These are phyloP conservation scores for Pouteria glomerata DNA, from an alignment of 148 eudicot species.

Conservation along the genomic window DNA sequence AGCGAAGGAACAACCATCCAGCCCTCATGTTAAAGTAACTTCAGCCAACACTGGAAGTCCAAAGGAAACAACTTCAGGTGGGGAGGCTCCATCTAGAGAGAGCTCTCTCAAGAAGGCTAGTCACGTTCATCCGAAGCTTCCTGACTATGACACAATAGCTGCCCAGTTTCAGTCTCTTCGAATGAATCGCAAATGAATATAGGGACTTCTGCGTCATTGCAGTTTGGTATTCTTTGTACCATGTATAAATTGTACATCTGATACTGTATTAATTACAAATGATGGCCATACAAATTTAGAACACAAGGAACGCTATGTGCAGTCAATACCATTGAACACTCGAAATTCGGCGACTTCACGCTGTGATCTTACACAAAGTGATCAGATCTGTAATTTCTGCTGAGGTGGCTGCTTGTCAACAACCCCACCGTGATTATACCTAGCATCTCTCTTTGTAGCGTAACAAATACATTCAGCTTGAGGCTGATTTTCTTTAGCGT, in stretches of 20 bases:
- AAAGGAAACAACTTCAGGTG: constrained; percentile 17
- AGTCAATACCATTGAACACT: too few relatives aligned
- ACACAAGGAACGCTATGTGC: too few relatives aligned
- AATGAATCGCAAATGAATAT: constrained; percentile 33
- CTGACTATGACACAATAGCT: constrained; percentile 69
- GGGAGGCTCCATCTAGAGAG: constrained; percentile 33
- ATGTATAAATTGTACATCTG: too few relatives aligned
- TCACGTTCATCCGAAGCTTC: constrained; percentile 98
- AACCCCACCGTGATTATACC: too few relatives aligned
- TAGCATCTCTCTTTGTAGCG: neutral
- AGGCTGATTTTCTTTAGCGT: constrained; percentile 4
- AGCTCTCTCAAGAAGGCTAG: constrained; percentile 51
- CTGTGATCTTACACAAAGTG: too few relatives aligned
- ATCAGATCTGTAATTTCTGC: too few relatives aligned
- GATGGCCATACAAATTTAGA: too few relatives aligned
- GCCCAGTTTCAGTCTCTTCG: constrained; percentile 56
- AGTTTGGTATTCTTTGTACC: neutral
- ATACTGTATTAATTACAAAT: too few relatives aligned
- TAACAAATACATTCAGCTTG: constrained; percentile 5
- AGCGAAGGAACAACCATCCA: constrained; percentile 24
- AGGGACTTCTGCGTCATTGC: neutral
- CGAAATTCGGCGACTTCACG: too few relatives aligned
- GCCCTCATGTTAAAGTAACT: constrained; percentile 8
- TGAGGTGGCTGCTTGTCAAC: too few relatives aligned
- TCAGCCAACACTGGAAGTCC: constrained; percentile 18